Evolutionary conservation across 495 filamentous ascomycete species (phyloP).

Genomic region (Cetradonia linearis): DNA sequence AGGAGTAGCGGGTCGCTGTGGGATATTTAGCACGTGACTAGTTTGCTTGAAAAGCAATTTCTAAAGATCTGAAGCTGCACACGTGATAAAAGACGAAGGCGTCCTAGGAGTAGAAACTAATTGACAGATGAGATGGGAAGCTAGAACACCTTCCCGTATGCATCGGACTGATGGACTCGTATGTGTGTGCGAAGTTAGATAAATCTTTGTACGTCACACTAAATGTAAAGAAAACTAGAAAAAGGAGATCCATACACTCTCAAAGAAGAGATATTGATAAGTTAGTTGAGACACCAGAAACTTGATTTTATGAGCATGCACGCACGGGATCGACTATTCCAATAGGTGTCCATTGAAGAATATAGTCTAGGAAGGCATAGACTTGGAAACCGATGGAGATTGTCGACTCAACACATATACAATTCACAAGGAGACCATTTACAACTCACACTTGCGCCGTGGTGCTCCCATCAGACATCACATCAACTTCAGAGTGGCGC

Average conservation of each 20-base stretch:
- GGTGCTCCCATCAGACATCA: constrained; percentile 50
- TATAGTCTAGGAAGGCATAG: background rate
- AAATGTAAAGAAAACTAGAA: background rate
- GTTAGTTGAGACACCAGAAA: background rate
- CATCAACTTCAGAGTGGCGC: constrained; percentile 44
- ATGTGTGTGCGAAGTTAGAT: background rate
- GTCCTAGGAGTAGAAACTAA: background rate
- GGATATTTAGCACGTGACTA: background rate
- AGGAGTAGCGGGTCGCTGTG: constrained; percentile 46
- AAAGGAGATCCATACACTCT: too few species aligned
- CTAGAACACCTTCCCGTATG: background rate
- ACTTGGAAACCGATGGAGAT: background rate
- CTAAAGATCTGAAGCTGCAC: too few species aligned
- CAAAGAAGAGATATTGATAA: too few species aligned
- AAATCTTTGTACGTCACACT: background rate
- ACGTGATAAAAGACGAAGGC: background rate
- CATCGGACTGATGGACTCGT: background rate
- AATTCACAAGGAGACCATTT: background rate
- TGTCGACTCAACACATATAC: background rate
- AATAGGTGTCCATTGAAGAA: too few species aligned
- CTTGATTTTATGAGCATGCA: background rate
- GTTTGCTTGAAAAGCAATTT: background rate
- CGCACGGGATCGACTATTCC: too few species aligned
- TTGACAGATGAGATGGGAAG: background rate
- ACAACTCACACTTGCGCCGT: constrained; percentile 54